These are phyloP conservation scores for Thraustochytrium striatum DNA, from an alignment of 352 stramenopile genomes.

Conservation along the genomic window DNA sequence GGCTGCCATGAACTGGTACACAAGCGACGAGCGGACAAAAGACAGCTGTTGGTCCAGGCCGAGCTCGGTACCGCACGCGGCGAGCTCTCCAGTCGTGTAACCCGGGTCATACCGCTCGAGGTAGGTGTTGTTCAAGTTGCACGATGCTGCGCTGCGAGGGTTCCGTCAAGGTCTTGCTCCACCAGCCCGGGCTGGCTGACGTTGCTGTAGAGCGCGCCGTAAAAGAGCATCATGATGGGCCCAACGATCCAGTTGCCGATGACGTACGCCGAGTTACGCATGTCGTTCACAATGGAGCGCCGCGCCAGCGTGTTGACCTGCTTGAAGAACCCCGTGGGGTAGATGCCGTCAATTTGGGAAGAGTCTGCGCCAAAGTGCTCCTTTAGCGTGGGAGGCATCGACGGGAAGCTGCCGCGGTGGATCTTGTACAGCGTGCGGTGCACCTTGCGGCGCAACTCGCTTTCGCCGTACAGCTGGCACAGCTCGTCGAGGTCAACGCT, in stretches of 20 bases:
- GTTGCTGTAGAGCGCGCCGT: conserved; percentile 38
- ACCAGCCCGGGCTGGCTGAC: conserved; percentile 3
- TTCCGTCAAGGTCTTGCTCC: background rate
- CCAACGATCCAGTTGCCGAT: conserved; percentile 45
- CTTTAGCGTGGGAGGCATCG: conserved; percentile 1
- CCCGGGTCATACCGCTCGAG: background rate
- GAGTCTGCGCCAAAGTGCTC: background rate
- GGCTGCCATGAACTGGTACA: conserved; percentile 39
- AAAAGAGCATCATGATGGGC: conserved; percentile 49
- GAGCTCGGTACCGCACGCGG: conserved; percentile 5
- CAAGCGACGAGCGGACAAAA: conserved; percentile 30
- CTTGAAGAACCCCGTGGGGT: conserved; percentile 31
- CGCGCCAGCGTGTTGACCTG: conserved; percentile 10
- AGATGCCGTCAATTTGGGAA: background rate
- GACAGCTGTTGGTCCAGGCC: conserved; percentile 22
- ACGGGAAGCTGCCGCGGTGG: background rate
- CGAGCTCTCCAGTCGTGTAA: background rate
- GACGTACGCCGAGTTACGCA: conserved; percentile 40
- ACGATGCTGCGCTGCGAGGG: background rate
- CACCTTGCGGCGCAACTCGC: background rate
- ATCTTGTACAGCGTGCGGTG: conserved; percentile 17
- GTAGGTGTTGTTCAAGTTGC: background rate
- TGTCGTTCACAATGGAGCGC: conserved; percentile 39
- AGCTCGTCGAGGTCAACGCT: conserved; percentile 26
- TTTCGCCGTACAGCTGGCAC: conserved; percentile 4